Conservation (phyloP, 805 yeast species). For the Jamesozyma gamospora region DNA sequence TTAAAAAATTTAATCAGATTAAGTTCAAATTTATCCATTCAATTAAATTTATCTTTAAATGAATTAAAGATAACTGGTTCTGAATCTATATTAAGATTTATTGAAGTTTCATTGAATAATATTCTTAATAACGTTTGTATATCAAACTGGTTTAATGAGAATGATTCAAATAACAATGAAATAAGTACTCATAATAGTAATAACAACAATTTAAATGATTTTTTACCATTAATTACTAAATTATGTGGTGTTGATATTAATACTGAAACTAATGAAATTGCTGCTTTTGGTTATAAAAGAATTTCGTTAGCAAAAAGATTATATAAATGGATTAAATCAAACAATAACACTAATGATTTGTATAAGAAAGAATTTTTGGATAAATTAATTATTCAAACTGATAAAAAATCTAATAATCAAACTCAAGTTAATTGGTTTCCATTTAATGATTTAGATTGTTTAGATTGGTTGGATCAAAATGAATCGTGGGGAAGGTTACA, state of each 20-base stretch:
- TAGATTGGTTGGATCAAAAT: conserved; percentile 21
- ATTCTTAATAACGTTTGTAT: conserved; percentile 19
- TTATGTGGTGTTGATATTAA: conserved; percentile 7
- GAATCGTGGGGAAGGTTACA: conserved; percentile 22
- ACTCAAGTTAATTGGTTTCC: conserved; percentile 15
- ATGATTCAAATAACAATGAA: background rate
- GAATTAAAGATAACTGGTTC: conserved; percentile 9
- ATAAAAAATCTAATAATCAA: conserved; percentile 1
- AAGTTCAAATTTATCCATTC: conserved; percentile 9
- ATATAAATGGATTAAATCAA: conserved; percentile 17
- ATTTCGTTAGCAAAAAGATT: conserved; percentile 18
- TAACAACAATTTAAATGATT: background rate
- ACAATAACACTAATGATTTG: background rate
- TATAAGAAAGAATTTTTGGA: background rate
- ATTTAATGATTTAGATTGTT: conserved; percentile 16
- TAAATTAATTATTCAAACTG: conserved; percentile 1
- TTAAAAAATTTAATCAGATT: conserved; percentile 24
- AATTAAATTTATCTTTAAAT: conserved; percentile 6
- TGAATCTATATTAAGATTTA: conserved; percentile 18
- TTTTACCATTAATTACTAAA: conserved; percentile 3
- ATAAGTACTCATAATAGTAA: background rate
- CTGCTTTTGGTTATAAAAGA: conserved; percentile 24
- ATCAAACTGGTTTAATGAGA: background rate
- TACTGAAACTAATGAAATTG: conserved; percentile 7
- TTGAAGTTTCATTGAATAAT: conserved; percentile 23